Evolutionary conservation across 768 basidiomycete species (phyloP), one percentile per base, ranked within the genome.

Genomic region (Panus rudis): DNA sequence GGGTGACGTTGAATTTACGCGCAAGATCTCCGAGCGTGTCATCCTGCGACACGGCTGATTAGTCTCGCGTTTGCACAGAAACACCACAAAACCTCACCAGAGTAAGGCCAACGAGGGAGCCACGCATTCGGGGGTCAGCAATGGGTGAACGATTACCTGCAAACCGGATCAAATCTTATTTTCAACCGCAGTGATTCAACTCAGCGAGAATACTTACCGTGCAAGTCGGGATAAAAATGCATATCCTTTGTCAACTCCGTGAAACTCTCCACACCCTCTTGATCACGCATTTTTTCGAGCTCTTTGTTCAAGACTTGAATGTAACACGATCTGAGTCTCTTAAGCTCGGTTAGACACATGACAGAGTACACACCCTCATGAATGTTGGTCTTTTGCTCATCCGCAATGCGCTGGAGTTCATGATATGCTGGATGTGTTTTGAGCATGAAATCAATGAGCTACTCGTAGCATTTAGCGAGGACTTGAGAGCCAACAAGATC

Each of bases 111-210:
- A 81, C 72, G 45, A 98, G 82, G 39, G 91, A 85, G 16, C 96
- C 96, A 27, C 86, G 75, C 94, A 98, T 96, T 41, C 76, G 79
- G n/a, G 89, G 74, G 60, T 99, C 96, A 2, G 94, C 94, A 34
- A 98, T 80, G 1, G 96, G 96, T 1, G 93, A 97, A 47, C 96
- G 76, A 63, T 99, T 99, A 28, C 94, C 92, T 92, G 62, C 19
- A 37, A 27, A 23, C 16, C 6, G 22, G 43, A 39, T 39, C 38
- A 39, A 30, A 6, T 31, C 16, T 21, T 25, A 22, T 27, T 6
- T 47, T 27, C 42, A 26, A 25, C 26, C 20, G 32, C 25, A 30
- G 24, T n/a, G 28, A 30, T 10, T n/a, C 28, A n/a, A 10, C 10
- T 30, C 10, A 33, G 23, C 32, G 25, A 39, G 10, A 32, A 17